A percentile compares a stretch with the other conserved stretches of the same genome.
Evolutionary conservation across 495 filamentous ascomycete genomes (phyloP).

Genomic region (Glonium stellatum): DNA sequence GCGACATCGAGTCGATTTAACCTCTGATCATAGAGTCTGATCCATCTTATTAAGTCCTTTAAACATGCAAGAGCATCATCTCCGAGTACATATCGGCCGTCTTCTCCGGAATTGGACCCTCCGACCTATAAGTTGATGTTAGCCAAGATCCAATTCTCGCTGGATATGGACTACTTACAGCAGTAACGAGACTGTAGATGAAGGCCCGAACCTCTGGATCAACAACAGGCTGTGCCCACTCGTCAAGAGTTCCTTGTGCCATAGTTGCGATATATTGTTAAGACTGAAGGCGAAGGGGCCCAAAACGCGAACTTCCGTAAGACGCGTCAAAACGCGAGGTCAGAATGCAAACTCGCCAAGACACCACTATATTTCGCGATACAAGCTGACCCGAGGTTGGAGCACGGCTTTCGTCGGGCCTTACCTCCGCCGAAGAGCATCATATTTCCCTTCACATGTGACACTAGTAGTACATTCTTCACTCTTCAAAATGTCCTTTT

Average conservation of each 20-base stretch:
- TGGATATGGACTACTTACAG: constrained; percentile 53
- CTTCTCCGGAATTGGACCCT: constrained; percentile 63
- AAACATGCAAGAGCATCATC: constrained; percentile 89
- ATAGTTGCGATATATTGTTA: constrained; percentile 30
- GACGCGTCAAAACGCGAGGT: not conserved
- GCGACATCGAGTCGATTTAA: constrained; percentile 92
- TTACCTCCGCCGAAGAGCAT: not conserved
- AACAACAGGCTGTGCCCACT: constrained; percentile 39
- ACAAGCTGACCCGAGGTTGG: not conserved
- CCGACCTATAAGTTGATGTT: constrained; percentile 58
- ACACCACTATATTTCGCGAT: not conserved
- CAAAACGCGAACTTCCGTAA: not conserved
- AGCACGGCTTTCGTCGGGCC: constrained; percentile 15
- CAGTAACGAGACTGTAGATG: constrained; percentile 84
- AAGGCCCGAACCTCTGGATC: constrained; percentile 87
- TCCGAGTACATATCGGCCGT: constrained; percentile 78
- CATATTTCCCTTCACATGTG: constrained; percentile 2
- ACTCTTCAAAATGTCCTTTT: constrained; percentile 16
- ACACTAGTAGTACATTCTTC: not conserved
- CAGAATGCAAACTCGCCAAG: constrained; percentile 22
- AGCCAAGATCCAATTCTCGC: not conserved
- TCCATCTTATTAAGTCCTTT: constrained; percentile 87
- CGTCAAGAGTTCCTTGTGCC: constrained; percentile 45
- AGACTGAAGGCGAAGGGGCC: constrained; percentile 20
- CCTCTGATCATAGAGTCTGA: constrained; percentile 91